Conservation (phyloP, 306 rosid genomes). For the Vicia sativa region DNA sequence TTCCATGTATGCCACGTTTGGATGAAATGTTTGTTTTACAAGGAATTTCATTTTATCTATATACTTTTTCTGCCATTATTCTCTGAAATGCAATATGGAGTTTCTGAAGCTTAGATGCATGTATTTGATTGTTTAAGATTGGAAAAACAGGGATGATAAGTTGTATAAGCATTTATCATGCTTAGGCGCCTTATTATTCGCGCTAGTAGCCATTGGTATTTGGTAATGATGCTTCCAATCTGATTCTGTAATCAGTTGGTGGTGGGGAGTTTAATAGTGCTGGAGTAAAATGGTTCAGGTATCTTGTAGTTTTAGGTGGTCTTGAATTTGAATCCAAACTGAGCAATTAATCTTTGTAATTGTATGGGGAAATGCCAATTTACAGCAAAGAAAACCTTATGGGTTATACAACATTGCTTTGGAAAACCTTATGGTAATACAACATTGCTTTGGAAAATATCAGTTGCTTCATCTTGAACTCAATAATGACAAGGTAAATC, state of each 20-base stretch:
- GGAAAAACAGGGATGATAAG: not conserved
- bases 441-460: not conserved
- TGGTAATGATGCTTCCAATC: not conserved
- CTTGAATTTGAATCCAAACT: not conserved
- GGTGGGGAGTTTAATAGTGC: not conserved
- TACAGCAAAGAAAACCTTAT: not conserved
- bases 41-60: not conserved
- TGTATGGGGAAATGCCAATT: not conserved
- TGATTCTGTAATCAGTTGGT: not conserved
- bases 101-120: conserved; percentile 15
- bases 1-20: conserved; percentile 16
- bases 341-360: not conserved
- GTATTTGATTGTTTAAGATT: not conserved
- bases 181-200: conserved; percentile 28
- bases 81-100: conserved; percentile 21
- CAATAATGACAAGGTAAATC: not conserved
- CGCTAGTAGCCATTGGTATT: not conserved
- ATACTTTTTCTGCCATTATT: not conserved
- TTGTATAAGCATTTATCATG: conserved; percentile 10
- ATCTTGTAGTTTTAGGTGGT: not conserved
- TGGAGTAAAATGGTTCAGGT: not conserved
- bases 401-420: not conserved
- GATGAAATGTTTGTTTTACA: conserved; percentile 15
- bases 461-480: not conserved
- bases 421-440: not conserved